These are phyloP conservation scores for Linnemannia zychae DNA, from an alignment of 192 early-diverging fungal genomes.

Conservation along the genomic window DNA sequence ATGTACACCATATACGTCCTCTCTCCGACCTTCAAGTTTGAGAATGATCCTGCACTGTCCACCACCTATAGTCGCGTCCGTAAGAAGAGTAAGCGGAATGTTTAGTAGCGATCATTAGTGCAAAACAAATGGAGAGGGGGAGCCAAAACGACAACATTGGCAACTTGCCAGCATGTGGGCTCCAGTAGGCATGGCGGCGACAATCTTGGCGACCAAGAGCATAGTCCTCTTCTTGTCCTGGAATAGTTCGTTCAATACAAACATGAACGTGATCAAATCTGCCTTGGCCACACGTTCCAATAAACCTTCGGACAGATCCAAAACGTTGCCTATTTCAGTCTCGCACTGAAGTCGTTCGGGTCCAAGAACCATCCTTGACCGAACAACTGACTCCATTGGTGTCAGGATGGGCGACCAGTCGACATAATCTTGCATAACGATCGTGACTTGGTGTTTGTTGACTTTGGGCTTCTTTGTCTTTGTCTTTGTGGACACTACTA, in stretches of 20 bases:
- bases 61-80: constrained; percentile 62
- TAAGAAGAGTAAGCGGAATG: background rate
- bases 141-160: background rate
- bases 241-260: constrained; percentile 95
- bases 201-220: constrained; percentile 78
- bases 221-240: constrained; percentile 82
- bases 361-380: constrained; percentile 66
- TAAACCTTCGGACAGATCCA: constrained; percentile 63
- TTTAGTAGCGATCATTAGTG: no score
- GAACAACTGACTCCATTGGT: constrained; percentile 65
- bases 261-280: constrained; percentile 87
- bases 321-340: constrained; percentile 72
- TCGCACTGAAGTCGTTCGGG: constrained; percentile 63
- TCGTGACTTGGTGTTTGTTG: constrained; percentile 55
- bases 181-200: constrained; percentile 73
- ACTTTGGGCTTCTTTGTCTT: constrained; percentile 30
- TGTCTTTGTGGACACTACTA: background rate
- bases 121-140: background rate
- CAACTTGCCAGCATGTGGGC: constrained; percentile 75
- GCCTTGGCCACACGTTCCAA: constrained; percentile 66
- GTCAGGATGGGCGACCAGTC: constrained; percentile 70
- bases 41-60: constrained; percentile 95
- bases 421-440: constrained; percentile 74
- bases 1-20: constrained; percentile 92
- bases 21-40: constrained; percentile 80